Conservation (phyloP, 1,139 yeast species). For the Suhomyces ambrosiae region DNA sequence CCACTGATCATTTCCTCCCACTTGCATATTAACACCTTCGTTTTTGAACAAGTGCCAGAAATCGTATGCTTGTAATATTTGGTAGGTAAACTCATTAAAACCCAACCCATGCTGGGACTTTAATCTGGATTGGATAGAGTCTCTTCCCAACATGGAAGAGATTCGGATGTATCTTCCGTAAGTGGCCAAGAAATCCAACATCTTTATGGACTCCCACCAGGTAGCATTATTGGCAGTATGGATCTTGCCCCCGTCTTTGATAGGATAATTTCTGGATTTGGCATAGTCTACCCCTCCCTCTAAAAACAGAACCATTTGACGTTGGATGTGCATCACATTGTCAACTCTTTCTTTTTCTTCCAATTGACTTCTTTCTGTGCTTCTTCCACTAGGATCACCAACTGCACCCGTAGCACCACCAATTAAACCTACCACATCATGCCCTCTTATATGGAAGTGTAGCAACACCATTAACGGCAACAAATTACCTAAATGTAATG, state of each 20-base stretch:
- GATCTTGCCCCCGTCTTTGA: conserved; percentile 39
- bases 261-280: conserved; percentile 51
- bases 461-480: conserved; percentile 82
- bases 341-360: conserved; percentile 49
- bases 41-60: conserved; percentile 76
- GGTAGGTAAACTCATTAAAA: conserved; percentile 92
- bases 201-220: conserved; percentile 83
- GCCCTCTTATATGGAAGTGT: conserved; percentile 85
- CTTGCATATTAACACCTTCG: conserved; percentile 67
- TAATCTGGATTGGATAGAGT: conserved; percentile 78
- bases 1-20: conserved; percentile 99
- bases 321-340: conserved; percentile 63
- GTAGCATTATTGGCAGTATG: conserved; percentile 61
- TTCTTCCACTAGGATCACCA: conserved; percentile 96
- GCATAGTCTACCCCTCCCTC: conserved; percentile 66
- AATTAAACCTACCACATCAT: conserved; percentile 74
- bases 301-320: conserved; percentile 65
- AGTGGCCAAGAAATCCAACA: conserved; percentile 74
- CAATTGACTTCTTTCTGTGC: conserved; percentile 68
- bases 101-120: conserved; percentile 77
- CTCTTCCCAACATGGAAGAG: conserved; percentile 85
- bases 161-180: conserved; percentile 84
- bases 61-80: conserved; percentile 89
- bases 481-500: conserved; percentile 88
- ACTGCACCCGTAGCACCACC: conserved; percentile 99